phyloP scores from a whole-genome alignment of 768 basidiomycete genomes.

The Dentipellis sp. region DNA sequence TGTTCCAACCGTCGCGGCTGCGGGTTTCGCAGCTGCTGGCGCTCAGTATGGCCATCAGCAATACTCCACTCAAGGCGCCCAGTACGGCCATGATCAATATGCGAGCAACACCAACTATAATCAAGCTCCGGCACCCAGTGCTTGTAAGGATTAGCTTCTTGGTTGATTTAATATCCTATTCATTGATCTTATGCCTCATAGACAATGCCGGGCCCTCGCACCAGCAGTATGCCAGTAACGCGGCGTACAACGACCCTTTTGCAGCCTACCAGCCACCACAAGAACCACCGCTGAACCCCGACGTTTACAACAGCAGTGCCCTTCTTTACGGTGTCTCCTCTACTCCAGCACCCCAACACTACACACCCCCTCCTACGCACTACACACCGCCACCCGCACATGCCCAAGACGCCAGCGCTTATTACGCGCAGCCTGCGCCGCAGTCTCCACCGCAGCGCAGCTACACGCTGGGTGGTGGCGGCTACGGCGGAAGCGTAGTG shows the following conservation, averaged over 20 bases:
- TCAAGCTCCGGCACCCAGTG: slow-evolving; percentile 3
- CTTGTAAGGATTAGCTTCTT: slow-evolving; percentile 6
- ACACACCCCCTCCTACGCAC: slow-evolving; percentile 2
- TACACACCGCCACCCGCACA: slow-evolving; percentile 7
- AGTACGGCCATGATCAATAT: slow-evolving; percentile 21
- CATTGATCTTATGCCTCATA: slow-evolving; percentile 16
- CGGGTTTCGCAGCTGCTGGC: not conserved
- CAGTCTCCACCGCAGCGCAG: slow-evolving; percentile 11
- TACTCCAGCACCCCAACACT: not conserved
- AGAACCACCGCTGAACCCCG: slow-evolving; percentile 24
- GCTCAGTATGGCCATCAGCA: slow-evolving; percentile 22
- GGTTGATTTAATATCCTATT: not conserved
- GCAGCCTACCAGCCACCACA: slow-evolving; percentile 22
- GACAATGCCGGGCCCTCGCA: slow-evolving; percentile 48
- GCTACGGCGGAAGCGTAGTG: slow-evolving; percentile 40
- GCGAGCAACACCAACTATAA: not conserved
- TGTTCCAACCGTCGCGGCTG: slow-evolving; percentile 16
- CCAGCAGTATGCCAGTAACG: slow-evolving; percentile 33
- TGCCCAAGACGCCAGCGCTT: slow-evolving; percentile 4
- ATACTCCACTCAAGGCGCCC: slow-evolving; percentile 17
- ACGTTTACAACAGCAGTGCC: slow-evolving; percentile 31
- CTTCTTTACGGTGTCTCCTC: not conserved
- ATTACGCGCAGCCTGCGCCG: slow-evolving; percentile 4
- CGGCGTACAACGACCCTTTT: slow-evolving; percentile 32
- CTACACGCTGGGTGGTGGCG: slow-evolving; percentile 48